A percentile compares a stretch with the other conserved stretches of the same genome.
phyloP scores from a whole-genome alignment of 352 stramenopile species.

The Pelagophyceae sp. region DNA sequence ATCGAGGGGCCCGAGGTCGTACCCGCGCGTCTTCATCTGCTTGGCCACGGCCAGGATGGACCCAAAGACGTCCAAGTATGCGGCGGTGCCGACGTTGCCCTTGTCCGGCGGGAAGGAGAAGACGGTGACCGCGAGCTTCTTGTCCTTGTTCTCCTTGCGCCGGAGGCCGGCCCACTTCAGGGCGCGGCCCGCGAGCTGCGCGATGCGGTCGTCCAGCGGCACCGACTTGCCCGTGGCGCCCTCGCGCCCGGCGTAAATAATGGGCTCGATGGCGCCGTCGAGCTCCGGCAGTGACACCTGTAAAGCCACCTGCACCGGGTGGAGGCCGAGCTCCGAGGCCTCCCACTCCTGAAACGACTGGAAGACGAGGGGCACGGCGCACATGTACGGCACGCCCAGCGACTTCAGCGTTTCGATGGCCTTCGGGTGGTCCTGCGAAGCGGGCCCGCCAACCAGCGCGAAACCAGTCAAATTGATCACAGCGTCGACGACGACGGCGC shows the following conservation, averaged over 20 bases:
- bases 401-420: constrained; percentile 60
- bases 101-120: constrained; percentile 77
- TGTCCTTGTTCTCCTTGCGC: constrained; percentile 61
- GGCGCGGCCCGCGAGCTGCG: constrained; percentile 58
- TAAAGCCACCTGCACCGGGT: constrained; percentile 69
- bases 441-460: constrained; percentile 66
- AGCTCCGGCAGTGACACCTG: constrained; percentile 73
- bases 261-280: constrained; percentile 70
- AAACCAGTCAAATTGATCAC: constrained; percentile 74
- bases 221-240: constrained; percentile 66
- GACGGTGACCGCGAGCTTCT: constrained; percentile 73
- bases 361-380: constrained; percentile 69
- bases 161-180: constrained; percentile 63
- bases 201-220: constrained; percentile 63
- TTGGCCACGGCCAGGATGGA: constrained; percentile 66
- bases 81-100: constrained; percentile 70
- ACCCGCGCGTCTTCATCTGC: constrained; percentile 61
- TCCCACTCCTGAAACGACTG: constrained; percentile 77
- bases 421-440: constrained; percentile 70
- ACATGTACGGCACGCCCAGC: constrained; percentile 69
- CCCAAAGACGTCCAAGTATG: constrained; percentile 72
- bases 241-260: constrained; percentile 70
- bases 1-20: constrained; percentile 61
- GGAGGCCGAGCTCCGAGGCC: constrained; percentile 62
- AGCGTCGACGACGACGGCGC: constrained; percentile 57